Base-by-base conservation (phyloP, 2,329 filamentous ascomycete species). In the Sporothrix euskadiensis region DNA sequence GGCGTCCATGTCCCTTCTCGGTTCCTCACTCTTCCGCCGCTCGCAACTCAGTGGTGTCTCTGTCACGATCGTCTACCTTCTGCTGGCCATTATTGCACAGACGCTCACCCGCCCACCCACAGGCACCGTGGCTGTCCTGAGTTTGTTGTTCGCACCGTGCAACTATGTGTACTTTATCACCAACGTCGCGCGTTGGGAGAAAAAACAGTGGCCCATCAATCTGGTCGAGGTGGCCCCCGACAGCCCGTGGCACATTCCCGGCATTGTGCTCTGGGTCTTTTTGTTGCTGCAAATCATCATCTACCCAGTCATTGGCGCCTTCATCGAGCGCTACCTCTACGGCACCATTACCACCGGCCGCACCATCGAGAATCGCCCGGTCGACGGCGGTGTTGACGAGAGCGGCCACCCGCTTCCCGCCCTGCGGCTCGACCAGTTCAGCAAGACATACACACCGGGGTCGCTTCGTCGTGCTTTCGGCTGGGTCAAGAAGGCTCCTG, bases 1-100 rank as follows among this genome's bases (percentile, higher is more conserved):
- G 63, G 88, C 92, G 0, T 96, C 92, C 59, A 91, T 94, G 80
- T 93, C 94, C 1, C 89, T 97, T 71, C 86, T 97, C 56, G 92
- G 92, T 35, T 93, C 91, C 0, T 89, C 92, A 9, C 92, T 97
- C 78, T 98, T 98, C 85, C 92, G 89, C 77, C 94, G 91, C 79
- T 91, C 94, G 0, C 94, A 98, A 80, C 88, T 98, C 4, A 96
- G 92, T 73, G 94, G 95, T 39, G 95, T 97, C 75, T 89, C 90
- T 0, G 87, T 92, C 56, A 91, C 91, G 9, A 90, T 98, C 35
- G 82, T 88, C 22, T 90, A 89, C 14, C 86, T 97, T 35, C 82
- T 97, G 1, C 85, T 98, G 0, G 94, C 92, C 19, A 92, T 98
- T 77, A 84, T 97, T 30, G 91, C 94, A 0, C 94, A 98, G 81